A percentile compares a stretch with the other conserved stretches of the same genome.
These are phyloP conservation scores for Ceratobasidium sp. DNA, from an alignment of 1,284 basidiomycete species.

Conservation along the genomic window DNA sequence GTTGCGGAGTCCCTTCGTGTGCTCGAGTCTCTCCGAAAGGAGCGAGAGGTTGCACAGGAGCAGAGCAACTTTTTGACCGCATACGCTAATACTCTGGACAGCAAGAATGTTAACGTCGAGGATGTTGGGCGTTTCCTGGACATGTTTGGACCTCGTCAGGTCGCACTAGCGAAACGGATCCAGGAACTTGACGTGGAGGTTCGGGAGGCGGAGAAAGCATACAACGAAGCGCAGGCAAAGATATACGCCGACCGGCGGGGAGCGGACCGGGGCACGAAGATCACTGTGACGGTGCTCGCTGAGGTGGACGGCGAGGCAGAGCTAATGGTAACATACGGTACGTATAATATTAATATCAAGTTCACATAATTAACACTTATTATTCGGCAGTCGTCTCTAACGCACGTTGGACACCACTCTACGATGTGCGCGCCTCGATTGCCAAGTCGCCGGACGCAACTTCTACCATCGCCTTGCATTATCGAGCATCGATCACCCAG, in stretches of 20 bases:
- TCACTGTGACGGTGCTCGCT: conserved; percentile 50
- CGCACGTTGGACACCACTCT: no score
- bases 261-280: conserved; percentile 47
- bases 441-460: conserved; percentile 50
- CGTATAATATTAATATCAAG: conserved; percentile 22
- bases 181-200: conserved; percentile 44
- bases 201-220: conserved; percentile 38
- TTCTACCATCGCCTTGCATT: conserved; percentile 50
- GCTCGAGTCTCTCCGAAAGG: conserved; percentile 40
- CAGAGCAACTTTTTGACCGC: conserved; percentile 46
- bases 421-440: conserved; percentile 53
- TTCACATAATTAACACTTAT: not conserved
- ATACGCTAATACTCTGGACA: conserved; percentile 49
- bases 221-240: conserved; percentile 32
- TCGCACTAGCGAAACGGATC: conserved; percentile 38
- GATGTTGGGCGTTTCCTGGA: conserved; percentile 50
- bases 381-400: conserved; percentile 49
- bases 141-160: conserved; percentile 47
- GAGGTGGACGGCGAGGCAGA: conserved; percentile 48
- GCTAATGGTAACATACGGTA: conserved; percentile 49
- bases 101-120: conserved; percentile 44
- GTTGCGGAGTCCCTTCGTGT: conserved; percentile 46
- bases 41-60: conserved; percentile 37
- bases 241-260: conserved; percentile 41
- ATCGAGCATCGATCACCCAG: conserved; percentile 52